Percentiles rank a stretch among this genome's conserved stretches.
phyloP scores from a whole-genome alignment of 768 basidiomycete species.

The Tremella yokohamensis region DNA sequence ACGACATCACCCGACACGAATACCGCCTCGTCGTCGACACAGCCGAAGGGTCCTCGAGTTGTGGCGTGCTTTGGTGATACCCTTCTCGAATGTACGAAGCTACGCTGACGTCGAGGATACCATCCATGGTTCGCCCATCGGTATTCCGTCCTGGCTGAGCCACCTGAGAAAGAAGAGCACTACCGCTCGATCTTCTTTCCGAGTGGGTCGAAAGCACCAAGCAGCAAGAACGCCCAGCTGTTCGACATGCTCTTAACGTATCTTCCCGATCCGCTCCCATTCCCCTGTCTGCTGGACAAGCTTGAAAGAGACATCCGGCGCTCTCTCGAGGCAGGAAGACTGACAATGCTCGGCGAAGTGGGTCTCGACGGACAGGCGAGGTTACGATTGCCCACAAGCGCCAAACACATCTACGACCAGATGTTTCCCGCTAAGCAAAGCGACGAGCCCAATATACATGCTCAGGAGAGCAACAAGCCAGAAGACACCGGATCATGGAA shows the following conservation, averaged over 20 bases:
- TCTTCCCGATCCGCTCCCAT: conserved; percentile 69
- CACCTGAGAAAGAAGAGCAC: conserved; percentile 64
- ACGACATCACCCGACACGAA: conserved; percentile 53
- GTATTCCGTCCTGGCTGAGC: conserved; percentile 57
- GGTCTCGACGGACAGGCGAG: conserved; percentile 69
- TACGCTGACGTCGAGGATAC: conserved; percentile 58
- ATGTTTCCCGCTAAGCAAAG: background rate
- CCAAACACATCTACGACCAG: conserved; percentile 27
- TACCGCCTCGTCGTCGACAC: background rate
- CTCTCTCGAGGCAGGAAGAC: conserved; percentile 54
- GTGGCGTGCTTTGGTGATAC: conserved; percentile 78
- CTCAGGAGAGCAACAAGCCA: background rate
- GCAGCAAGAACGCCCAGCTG: conserved; percentile 46
- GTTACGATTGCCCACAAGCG: conserved; percentile 37
- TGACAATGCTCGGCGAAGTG: conserved; percentile 86
- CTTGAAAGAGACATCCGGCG: conserved; percentile 61
- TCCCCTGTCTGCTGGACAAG: conserved; percentile 61
- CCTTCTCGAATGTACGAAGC: background rate
- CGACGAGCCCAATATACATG: background rate
- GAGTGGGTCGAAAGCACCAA: conserved; percentile 15
- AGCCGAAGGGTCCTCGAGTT: conserved; percentile 48
- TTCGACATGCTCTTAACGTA: conserved; percentile 61
- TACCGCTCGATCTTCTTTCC: conserved; percentile 68
- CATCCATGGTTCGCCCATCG: conserved; percentile 92
- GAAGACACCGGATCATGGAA: background rate